These are phyloP conservation scores for Trichoderma gamsii DNA, from an alignment of 495 filamentous ascomycete genomes.

Conservation along the genomic window DNA sequence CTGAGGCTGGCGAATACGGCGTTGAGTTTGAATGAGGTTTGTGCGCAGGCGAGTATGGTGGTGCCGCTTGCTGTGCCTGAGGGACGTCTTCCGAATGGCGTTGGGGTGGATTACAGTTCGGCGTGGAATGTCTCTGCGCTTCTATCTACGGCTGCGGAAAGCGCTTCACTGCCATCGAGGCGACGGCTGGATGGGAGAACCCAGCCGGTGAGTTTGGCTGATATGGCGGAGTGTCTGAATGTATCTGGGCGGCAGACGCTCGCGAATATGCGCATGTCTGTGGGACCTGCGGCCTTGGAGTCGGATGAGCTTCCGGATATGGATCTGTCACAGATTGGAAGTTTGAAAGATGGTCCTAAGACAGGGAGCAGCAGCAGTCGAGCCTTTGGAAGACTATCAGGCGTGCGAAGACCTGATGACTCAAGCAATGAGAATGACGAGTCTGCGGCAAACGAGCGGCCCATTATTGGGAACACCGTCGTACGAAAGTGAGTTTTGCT, in stretches of 20 bases:
- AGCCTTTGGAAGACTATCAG: conserved; percentile 11
- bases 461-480: conserved; percentile 1
- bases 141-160: conserved; percentile 73
- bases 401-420: not conserved
- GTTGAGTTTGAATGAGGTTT: conserved; percentile 57
- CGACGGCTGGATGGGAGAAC: conserved; percentile 47
- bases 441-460: not conserved
- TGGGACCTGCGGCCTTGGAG: not conserved
- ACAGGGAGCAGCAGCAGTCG: not conserved
- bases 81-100: conserved; percentile 47
- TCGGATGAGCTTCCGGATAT: not conserved
- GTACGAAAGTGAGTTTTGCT: not conserved
- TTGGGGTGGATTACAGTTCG: conserved; percentile 59
- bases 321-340: conserved; percentile 7
- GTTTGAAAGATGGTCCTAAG: not conserved
- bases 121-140: conserved; percentile 79
- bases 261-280: conserved; percentile 48
- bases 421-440: not conserved
- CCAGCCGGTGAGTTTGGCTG: conserved; percentile 46
- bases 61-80: conserved; percentile 67
- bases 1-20: conserved; percentile 61
- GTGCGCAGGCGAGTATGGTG: conserved; percentile 67
- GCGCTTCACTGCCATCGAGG: conserved; percentile 68
- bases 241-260: conserved; percentile 74
- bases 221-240: conserved; percentile 66